phyloP scores from a whole-genome alignment of 495 filamentous ascomycete genomes.

The Aspergillus egyptiacus region DNA sequence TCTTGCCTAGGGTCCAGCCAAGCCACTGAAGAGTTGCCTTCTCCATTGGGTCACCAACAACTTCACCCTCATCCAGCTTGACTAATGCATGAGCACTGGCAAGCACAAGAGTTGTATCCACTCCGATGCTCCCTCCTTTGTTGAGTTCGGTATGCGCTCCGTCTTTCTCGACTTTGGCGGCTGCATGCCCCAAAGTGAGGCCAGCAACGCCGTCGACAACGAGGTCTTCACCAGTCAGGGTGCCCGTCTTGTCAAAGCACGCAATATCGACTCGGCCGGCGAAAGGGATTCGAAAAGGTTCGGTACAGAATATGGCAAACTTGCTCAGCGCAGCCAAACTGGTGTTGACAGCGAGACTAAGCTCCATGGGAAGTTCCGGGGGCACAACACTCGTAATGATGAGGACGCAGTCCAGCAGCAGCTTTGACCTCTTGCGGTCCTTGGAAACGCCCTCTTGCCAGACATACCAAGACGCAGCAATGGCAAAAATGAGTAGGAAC shows the following conservation, averaged over 20 bases:
- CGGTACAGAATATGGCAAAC: conserved; percentile 96
- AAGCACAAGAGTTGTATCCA: conserved; percentile 86
- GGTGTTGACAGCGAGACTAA: conserved; percentile 97
- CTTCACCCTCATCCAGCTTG: conserved; percentile 91
- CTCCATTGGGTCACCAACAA: conserved; percentile 98
- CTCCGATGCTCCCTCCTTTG: conserved; percentile 55
- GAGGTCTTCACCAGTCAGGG: conserved; percentile 91
- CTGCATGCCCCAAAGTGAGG: conserved; percentile 61
- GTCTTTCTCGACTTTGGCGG: conserved; percentile 64
- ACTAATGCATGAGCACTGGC: conserved; percentile 95
- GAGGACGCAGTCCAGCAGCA: conserved; percentile 93
- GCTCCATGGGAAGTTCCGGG: conserved; percentile 96
- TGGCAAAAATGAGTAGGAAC: conserved; percentile 90
- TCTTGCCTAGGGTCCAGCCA: conserved; percentile 83
- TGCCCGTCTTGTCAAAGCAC: conserved; percentile 99
- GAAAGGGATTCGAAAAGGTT: conserved; percentile 98
- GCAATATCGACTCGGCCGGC: conserved; percentile 93
- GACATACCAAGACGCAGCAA: conserved; percentile 99
- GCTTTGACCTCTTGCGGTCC: conserved; percentile 94
- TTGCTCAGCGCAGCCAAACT: conserved; percentile 91
- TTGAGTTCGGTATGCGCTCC: conserved; percentile 72
- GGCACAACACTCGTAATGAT: conserved; percentile 97
- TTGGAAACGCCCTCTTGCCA: conserved; percentile 92
- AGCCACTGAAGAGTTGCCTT: conserved; percentile 87
- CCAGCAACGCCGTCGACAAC: conserved; percentile 97